These are phyloP conservation scores for Xerocomellus intermedius DNA, from an alignment of 768 basidiomycete genomes.

Conservation along the genomic window DNA sequence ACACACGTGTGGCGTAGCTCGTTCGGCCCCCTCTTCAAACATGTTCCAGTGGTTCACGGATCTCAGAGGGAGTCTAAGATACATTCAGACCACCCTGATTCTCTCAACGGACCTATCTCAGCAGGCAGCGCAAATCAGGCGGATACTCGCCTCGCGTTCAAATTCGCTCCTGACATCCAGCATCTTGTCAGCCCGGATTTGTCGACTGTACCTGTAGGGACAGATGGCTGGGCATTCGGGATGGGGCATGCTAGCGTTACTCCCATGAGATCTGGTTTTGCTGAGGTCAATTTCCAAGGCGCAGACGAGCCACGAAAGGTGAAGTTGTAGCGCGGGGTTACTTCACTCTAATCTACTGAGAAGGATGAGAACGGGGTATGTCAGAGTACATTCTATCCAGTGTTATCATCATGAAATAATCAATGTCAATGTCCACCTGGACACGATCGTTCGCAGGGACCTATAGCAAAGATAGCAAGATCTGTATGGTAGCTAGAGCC, in stretches of 20 bases:
- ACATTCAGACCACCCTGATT: constrained; percentile 45
- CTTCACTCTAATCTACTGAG: not conserved
- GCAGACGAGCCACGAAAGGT: constrained; percentile 10
- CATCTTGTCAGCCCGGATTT: constrained; percentile 60
- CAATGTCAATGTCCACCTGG: constrained; percentile 1
- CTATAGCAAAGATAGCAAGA: constrained; percentile 18
- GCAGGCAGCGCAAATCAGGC: constrained; percentile 12
- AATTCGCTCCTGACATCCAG: constrained; percentile 73
- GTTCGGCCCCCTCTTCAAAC: constrained; percentile 79
- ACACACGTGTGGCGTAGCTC: constrained; percentile 83
- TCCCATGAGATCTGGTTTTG: constrained; percentile 73
- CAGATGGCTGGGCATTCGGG: constrained; percentile 79
- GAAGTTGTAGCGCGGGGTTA: constrained; percentile 46
- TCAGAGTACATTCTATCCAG: constrained; percentile 8
- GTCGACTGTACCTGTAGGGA: constrained; percentile 65
- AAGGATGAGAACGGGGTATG: not conserved
- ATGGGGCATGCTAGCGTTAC: constrained; percentile 75
- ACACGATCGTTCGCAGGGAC: not conserved
- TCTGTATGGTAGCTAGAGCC: constrained; percentile 8
- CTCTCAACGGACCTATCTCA: constrained; percentile 19
- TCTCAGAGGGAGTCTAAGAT: constrained; percentile 24
- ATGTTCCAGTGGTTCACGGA: constrained; percentile 27
- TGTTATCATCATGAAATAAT: constrained; percentile 10
- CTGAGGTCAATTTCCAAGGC: constrained; percentile 39
- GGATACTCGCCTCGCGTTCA: constrained; percentile 56